Base-by-base conservation (phyloP, 768 basidiomycete species). In the Mycena pura region DNA sequence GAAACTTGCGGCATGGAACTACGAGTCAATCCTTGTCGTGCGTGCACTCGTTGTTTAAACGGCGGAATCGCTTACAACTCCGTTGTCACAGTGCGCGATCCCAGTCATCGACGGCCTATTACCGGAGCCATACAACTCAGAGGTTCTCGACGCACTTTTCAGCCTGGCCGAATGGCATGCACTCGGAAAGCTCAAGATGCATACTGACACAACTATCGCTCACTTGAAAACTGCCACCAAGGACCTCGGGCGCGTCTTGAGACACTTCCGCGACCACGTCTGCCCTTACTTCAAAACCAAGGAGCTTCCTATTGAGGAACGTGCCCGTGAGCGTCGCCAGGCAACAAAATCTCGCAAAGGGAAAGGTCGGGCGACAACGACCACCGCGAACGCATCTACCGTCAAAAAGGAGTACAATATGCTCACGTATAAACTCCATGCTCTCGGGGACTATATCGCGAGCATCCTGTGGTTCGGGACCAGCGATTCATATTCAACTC, bases 401-500 rank as follows among this genome's bases (percentile, higher is more conserved):
- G 49, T 54, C 29, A 62, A 49, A 6, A 73, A 72, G 25, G 60
- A 43, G 3, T 69, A 74, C 40, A 80, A 75, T 41, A 54, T 79
- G 1, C 32, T 49, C 0, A 78, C 76, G 0, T 76, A 74, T 65
- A 82, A 83, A 51, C 69, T 73, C 3, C 81, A 82, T 62, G 62
- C 73, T 1, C 69, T 82, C 1, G 77, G 74, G 0, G 75, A 82
- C 50, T 77, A 78, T 52, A 70, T 70, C 0, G 19, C 22, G 1
- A 57, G 60, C 11, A 79, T 82, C 19, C 63, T 74, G 67, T 48
- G 80, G 80, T 0, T 57, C n/a, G n/a, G n/a, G n/a, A n/a, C n/a
- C n/a, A n/a, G n/a, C n/a, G n/a, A n/a, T n/a, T 74, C 70, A 1
- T 78, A 76, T 54, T 77, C 76, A 0, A 83, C 79, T 0, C 79